A percentile compares a stretch with the other conserved stretches of the same genome.
Conservation (phyloP, 257 asterid species). For the Vinca minor region DNA sequence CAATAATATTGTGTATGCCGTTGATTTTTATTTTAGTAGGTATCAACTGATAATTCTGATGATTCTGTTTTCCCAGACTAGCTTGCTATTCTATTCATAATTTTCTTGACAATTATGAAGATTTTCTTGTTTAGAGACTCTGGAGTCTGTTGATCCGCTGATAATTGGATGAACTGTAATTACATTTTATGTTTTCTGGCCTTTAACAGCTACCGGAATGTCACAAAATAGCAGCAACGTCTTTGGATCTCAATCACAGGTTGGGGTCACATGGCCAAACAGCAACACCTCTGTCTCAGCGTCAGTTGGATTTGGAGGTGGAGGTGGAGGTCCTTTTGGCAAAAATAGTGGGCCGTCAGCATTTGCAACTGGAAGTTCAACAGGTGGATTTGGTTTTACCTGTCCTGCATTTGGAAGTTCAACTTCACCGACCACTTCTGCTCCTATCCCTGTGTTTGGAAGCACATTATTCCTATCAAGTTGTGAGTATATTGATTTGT, state of each 20-base stretch:
- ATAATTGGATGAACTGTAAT: no score
- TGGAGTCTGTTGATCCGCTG: background rate
- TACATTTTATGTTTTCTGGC: background rate
- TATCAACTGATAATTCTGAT: no score
- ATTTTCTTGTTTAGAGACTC: background rate
- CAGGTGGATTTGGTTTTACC: background rate
- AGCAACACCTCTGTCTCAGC: background rate
- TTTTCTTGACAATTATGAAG: background rate
- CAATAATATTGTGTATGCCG: no score
- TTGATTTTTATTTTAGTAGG: no score
- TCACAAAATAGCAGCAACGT: background rate
- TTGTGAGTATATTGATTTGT: constrained; percentile 1
- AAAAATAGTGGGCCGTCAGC: background rate
- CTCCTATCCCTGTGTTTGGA: background rate
- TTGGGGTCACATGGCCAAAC: background rate
- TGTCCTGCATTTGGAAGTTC: constrained; percentile 6
- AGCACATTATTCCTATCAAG: constrained; percentile 1
- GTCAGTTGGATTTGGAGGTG: no score
- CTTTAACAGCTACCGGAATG: background rate
- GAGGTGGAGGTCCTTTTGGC: background rate
- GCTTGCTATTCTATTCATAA: background rate
- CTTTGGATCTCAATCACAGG: background rate
- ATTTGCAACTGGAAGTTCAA: no score
- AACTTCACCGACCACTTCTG: background rate
- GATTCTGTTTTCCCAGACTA: no score